phyloP scores from a whole-genome alignment of 2,329 filamentous ascomycete species.

The Zymoseptoria crescenta region DNA sequence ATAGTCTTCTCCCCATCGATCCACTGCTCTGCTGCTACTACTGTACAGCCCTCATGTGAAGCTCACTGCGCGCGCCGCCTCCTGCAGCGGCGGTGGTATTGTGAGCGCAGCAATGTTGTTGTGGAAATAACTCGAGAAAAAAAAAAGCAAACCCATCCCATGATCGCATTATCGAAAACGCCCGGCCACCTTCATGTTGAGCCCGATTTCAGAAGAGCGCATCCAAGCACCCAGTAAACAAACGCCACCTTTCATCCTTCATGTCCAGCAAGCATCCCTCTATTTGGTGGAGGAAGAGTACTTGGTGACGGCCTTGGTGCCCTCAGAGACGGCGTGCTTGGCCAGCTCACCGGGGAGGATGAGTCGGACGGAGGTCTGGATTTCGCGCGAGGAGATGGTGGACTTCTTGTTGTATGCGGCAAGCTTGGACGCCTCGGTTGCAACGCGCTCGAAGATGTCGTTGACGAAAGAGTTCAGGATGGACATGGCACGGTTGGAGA shows the following conservation, averaged over 20 bases:
- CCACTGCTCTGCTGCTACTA: slow-evolving; percentile 27
- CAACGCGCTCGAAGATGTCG: slow-evolving; percentile 98
- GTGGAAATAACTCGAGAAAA: slow-evolving; percentile 16
- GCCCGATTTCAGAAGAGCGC: slow-evolving; percentile 3
- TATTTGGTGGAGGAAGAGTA: slow-evolving; percentile 99
- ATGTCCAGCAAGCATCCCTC: slow-evolving; percentile 34
- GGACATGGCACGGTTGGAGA: slow-evolving; percentile 99
- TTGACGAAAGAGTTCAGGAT: slow-evolving; percentile 99
- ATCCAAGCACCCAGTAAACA: slow-evolving; percentile 28
- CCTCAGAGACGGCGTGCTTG: slow-evolving; percentile 99
- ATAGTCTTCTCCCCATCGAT: slow-evolving; percentile 11
- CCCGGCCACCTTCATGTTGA: slow-evolving; percentile 38
- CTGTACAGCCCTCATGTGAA: slow-evolving; percentile 27
- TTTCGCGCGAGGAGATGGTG: slow-evolving; percentile 97
- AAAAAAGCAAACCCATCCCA: slow-evolving; percentile 36
- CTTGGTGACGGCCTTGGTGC: slow-evolving; percentile 99
- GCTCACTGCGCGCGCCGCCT: slow-evolving; percentile 16
- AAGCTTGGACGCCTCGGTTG: slow-evolving; percentile 97
- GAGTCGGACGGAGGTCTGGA: slow-evolving; percentile 96
- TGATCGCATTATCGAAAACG: slow-evolving; percentile 46
- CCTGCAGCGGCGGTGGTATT: slow-evolving; percentile 23
- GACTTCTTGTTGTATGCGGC: slow-evolving; percentile 99
- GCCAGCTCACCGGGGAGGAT: slow-evolving; percentile 98
- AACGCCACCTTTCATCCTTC: slow-evolving; percentile 35
- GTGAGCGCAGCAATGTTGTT: slow-evolving; percentile 16